Evolutionary conservation across 192 early-diverging fungal genomes (phyloP).

Genomic region (Diversispora eburnea): DNA sequence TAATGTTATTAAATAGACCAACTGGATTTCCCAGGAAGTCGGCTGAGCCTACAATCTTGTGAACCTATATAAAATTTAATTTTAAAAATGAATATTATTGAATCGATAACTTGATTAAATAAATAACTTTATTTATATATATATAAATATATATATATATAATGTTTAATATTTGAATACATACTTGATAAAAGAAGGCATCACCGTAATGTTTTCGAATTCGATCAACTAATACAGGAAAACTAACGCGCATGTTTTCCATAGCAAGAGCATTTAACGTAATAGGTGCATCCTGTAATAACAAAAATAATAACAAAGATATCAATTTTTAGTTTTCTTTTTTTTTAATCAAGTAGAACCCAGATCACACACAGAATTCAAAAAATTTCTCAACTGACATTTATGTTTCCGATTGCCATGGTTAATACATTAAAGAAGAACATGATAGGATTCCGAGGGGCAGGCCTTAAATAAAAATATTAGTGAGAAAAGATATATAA

Average conservation of each 20-base stretch:
- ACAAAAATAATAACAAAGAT: neutral
- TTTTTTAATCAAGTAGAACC: no score
- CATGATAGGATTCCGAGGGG: conserved; percentile 48
- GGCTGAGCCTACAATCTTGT: conserved; percentile 88
- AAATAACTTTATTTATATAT: no score
- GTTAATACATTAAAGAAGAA: conserved; percentile 86
- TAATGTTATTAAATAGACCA: conserved; percentile 92
- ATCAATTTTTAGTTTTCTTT: neutral
- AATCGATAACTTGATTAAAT: neutral
- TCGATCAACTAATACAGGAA: conserved; percentile 68
- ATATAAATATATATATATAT: no score
- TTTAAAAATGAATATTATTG: neutral
- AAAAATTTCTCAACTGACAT: conserved; percentile 52
- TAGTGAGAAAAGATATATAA: neutral
- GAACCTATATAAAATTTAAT: conserved; percentile 42
- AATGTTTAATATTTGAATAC: neutral
- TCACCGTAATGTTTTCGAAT: conserved; percentile 86
- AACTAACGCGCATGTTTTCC: conserved; percentile 82
- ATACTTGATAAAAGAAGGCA: conserved; percentile 77
- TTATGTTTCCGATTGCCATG: conserved; percentile 96
- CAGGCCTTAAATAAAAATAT: conserved; percentile 28
- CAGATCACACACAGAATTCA: neutral
- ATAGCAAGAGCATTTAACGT: conserved; percentile 84
- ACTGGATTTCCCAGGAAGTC: conserved; percentile 98
- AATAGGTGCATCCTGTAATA: conserved; percentile 74